Base-by-base conservation (phyloP, 768 basidiomycete genomes). In the Holtermanniella nyarrowii region DNA sequence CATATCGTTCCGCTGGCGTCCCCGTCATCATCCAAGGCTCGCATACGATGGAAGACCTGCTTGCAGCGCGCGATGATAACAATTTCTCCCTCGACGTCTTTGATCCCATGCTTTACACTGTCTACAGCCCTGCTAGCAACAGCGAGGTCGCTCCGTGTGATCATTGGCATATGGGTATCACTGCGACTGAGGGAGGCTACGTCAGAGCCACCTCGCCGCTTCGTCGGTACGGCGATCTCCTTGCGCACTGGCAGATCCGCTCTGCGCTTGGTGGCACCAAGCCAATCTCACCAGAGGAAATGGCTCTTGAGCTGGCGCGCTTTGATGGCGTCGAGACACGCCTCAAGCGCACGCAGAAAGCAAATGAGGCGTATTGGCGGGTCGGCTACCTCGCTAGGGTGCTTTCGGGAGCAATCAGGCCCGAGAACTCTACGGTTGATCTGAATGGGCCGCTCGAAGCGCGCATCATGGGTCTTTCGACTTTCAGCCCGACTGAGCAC, bases 221-320 rank as follows among this genome's bases (percentile, higher is more conserved):
- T 42, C 79, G 95, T 40, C 81, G 95, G 42, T 95, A 81, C 69
- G 71, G 73, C 27, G 95, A 99, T 70, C 68, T 95, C 50, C 68
- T 90, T 12, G 73, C 75, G 10, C 95, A 97, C 72, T 99, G 90
- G 88, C 91, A 97, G 69, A 80, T 99, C 71, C 91, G 95, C 64
- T 75, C 82, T 46, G 79, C 78, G 4, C 71, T 97, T 1, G 56
- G 57, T 1, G 45, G 25, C 5, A 44, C 57, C 22, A 51, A 54
- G 23, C 39, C 45, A 1, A 11, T 52, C 0, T 3, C 51, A 16
- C 5, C 22, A 7, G n/a, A 18, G 20, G 27, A 52, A 1, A 37
- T 44, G 44, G 47, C 26, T 5, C 37, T 27, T 12, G 37, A 42
- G 22, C 42, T 59, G n/a, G 39, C 39, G 4, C 41, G 41, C 23